phyloP scores from a whole-genome alignment of 345 rosid species.

The Gossypium sturtianum region DNA sequence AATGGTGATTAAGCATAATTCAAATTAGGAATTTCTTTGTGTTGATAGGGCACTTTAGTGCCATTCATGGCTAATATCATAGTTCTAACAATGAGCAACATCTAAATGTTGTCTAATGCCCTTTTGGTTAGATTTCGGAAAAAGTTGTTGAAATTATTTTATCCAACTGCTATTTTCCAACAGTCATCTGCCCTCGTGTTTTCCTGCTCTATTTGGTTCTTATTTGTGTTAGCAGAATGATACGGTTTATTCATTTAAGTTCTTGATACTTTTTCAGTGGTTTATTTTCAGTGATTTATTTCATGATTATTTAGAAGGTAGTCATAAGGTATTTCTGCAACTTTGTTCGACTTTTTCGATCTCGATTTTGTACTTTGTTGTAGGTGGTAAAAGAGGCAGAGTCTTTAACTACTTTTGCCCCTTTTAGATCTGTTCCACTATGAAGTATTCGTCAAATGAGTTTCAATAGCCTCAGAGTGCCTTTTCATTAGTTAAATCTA shows the following conservation, averaged over 20 bases:
- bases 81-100: neutral
- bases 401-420: no score
- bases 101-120: neutral
- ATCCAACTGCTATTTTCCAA: neutral
- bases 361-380: no score
- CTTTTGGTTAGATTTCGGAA: neutral
- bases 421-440: neutral
- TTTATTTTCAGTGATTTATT: neutral
- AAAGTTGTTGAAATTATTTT: neutral
- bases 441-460: no score
- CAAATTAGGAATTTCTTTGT: neutral
- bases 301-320: neutral
- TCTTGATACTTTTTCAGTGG: neutral
- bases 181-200: neutral
- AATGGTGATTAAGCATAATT: neutral
- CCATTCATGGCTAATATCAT: neutral
- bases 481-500: neutral
- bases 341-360: no score
- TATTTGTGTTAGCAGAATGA: constrained; percentile 5
- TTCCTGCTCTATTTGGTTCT: neutral
- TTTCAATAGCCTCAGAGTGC: neutral
- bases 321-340: no score
- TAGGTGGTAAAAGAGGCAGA: no score
- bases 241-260: neutral
- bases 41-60: neutral